Conservation (phyloP, 352 stramenopile species). For the Phytophthora parvispora region DNA sequence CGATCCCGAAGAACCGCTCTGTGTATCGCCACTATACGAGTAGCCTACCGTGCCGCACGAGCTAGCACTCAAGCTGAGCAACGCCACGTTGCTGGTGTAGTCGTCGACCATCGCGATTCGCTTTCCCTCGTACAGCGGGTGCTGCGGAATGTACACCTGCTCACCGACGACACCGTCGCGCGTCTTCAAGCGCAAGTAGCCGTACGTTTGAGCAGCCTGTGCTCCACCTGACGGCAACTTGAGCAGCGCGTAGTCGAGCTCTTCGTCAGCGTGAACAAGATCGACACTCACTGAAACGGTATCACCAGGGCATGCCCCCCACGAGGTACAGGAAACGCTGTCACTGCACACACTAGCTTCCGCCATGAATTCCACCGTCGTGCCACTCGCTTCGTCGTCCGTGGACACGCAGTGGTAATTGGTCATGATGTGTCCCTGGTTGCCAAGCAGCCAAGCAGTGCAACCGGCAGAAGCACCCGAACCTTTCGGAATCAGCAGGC, state of each 20-base stretch:
- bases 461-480: slow-evolving; percentile 42
- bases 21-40: slow-evolving; percentile 74
- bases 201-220: slow-evolving; percentile 58
- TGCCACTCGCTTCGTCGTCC: slow-evolving; percentile 42
- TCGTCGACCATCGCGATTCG: slow-evolving; percentile 63
- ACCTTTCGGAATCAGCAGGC: slow-evolving; percentile 61
- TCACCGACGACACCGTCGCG: slow-evolving; percentile 37
- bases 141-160: slow-evolving; percentile 67
- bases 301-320: slow-evolving; percentile 52
- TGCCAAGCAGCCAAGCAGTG: slow-evolving; percentile 73
- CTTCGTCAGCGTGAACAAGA: slow-evolving; percentile 55
- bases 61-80: slow-evolving; percentile 38
- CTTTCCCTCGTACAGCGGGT: slow-evolving; percentile 60
- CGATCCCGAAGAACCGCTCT: slow-evolving; percentile 70
- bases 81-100: slow-evolving; percentile 46
- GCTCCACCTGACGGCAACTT: slow-evolving; percentile 45
- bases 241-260: slow-evolving; percentile 73
- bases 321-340: slow-evolving; percentile 40
- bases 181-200: slow-evolving; percentile 62
- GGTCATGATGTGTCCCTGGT: slow-evolving; percentile 69
- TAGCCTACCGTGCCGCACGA: slow-evolving; percentile 54
- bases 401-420: slow-evolving; percentile 80
- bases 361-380: slow-evolving; percentile 75
- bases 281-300: slow-evolving; percentile 53
- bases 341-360: slow-evolving; percentile 47